Evolutionary conservation across 2,329 filamentous ascomycete genomes (phyloP).

Genomic region (Monosporascus ibericus): DNA sequence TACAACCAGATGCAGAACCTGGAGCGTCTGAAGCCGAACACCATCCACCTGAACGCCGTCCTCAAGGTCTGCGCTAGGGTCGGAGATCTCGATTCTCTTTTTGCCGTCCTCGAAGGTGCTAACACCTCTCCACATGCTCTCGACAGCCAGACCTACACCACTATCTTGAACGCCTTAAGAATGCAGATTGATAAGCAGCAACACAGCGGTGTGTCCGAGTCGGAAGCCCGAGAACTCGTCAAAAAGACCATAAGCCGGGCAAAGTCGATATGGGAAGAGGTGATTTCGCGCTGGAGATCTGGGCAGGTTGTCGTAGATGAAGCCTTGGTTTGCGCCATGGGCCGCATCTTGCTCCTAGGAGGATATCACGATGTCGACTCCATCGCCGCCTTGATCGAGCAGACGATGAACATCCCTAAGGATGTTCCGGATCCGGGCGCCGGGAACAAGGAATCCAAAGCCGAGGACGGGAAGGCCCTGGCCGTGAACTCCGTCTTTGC

Average conservation of each 20-base stretch:
- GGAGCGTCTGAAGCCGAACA: constrained; percentile 62
- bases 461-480: not conserved
- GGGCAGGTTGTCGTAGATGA: constrained; percentile 71
- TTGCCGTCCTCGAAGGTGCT: constrained; percentile 67
- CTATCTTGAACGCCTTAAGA: constrained; percentile 72
- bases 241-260: constrained; percentile 56
- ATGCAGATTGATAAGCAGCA: constrained; percentile 31
- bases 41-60: constrained; percentile 84
- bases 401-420: constrained; percentile 72
- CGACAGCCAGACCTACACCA: constrained; percentile 71
- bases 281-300: constrained; percentile 67
- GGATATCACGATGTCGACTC: constrained; percentile 60
- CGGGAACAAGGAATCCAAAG: not conserved
- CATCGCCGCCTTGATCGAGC: constrained; percentile 68
- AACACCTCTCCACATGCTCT: constrained; percentile 59
- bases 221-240: constrained; percentile 28
- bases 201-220: constrained; percentile 19
- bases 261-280: constrained; percentile 73
- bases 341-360: constrained; percentile 64
- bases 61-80: constrained; percentile 73
- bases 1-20: constrained; percentile 69
- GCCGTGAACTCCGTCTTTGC: no score
- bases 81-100: constrained; percentile 72
- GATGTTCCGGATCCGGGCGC: constrained; percentile 29
- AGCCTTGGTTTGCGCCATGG: constrained; percentile 74